These are phyloP conservation scores for Tephrocybe sp. DNA, from an alignment of 768 basidiomycete genomes.

Conservation along the genomic window DNA sequence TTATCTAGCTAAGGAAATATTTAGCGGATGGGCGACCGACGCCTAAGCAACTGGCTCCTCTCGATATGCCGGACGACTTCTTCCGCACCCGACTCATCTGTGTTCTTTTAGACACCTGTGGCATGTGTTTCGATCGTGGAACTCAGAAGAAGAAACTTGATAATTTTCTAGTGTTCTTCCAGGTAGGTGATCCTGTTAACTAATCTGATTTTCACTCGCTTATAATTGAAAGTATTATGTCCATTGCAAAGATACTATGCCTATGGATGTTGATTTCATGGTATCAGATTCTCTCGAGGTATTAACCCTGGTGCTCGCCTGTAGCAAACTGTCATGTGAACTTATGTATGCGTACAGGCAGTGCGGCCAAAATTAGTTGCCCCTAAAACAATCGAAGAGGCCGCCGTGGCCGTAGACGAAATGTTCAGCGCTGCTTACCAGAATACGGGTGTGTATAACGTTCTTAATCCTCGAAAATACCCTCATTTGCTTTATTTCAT, in stretches of 20 bases:
- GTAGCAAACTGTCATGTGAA: not conserved
- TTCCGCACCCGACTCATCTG: conserved; percentile 93
- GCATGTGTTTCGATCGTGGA: conserved; percentile 96
- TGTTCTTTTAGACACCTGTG: conserved; percentile 90
- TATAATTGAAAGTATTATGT: conserved; percentile 65
- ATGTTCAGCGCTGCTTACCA: conserved; percentile 74
- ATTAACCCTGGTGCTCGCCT: conserved; percentile 12
- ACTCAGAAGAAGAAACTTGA: conserved; percentile 91
- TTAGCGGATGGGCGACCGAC: conserved; percentile 87
- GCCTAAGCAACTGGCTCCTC: conserved; percentile 66
- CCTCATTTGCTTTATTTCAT: conserved; percentile 1
- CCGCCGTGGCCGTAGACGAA: conserved; percentile 85
- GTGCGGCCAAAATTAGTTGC: conserved; percentile 78
- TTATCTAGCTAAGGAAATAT: conserved; percentile 9
- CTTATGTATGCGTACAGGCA: conserved; percentile 42
- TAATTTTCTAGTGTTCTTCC: conserved; percentile 89
- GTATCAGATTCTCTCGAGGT: conserved; percentile 92
- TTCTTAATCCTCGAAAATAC: not conserved
- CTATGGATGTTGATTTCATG: conserved; percentile 99
- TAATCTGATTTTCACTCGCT: not conserved
- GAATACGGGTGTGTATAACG: conserved; percentile 45
- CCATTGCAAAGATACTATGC: conserved; percentile 82
- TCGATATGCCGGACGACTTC: conserved; percentile 95
- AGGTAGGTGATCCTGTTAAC: conserved; percentile 46
- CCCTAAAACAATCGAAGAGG: conserved; percentile 79